Conservation (phyloP, 73 alveolate species). For the Vitrella brassicaformis region DNA sequence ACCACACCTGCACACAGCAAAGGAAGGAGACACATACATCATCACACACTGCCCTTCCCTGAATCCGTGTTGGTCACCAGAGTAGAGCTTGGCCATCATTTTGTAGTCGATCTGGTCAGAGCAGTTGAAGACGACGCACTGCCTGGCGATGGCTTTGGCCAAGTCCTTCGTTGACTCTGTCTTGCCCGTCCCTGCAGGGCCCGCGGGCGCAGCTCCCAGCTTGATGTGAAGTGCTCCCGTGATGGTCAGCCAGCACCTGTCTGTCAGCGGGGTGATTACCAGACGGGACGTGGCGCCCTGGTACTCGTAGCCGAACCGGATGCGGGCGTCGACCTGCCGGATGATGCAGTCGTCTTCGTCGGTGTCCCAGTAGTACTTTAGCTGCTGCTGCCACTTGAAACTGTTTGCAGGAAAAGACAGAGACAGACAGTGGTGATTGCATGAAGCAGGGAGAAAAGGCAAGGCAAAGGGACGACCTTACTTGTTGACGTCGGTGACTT, state of each 20-base stretch:
- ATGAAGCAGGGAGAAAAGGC: too few relatives aligned
- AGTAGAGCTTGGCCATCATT: slow-evolving; percentile 98
- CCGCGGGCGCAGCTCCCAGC: slow-evolving; percentile 99
- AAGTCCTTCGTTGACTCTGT: slow-evolving; percentile 98
- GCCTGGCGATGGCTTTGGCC: slow-evolving; percentile 96
- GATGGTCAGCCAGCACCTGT: slow-evolving; percentile 99
- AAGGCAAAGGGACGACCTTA: slow-evolving; percentile 60
- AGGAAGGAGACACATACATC: slow-evolving; percentile 58
- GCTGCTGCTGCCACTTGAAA: slow-evolving; percentile 90
- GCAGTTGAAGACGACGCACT: slow-evolving; percentile 98
- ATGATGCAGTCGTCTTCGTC: slow-evolving; percentile 76
- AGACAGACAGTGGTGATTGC: too few relatives aligned
- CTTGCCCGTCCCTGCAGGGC: slow-evolving; percentile 99
- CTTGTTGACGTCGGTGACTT: slow-evolving; percentile 16
- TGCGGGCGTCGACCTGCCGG: slow-evolving; percentile 71
- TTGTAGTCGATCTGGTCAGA: slow-evolving; percentile 94
- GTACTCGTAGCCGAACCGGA: slow-evolving; percentile 93
- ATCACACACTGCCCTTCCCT: too few relatives aligned
- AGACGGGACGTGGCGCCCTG: slow-evolving; percentile 89
- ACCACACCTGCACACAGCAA: slow-evolving; percentile 70
- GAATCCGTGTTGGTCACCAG: slow-evolving; percentile 59
- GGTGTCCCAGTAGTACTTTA: slow-evolving; percentile 65
- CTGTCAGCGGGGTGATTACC: slow-evolving; percentile 94
- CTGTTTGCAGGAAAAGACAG: too few relatives aligned
- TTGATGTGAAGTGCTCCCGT: slow-evolving; percentile 97